Base-by-base conservation (phyloP, 345 rosid genomes). In the Pistacia vera region DNA sequence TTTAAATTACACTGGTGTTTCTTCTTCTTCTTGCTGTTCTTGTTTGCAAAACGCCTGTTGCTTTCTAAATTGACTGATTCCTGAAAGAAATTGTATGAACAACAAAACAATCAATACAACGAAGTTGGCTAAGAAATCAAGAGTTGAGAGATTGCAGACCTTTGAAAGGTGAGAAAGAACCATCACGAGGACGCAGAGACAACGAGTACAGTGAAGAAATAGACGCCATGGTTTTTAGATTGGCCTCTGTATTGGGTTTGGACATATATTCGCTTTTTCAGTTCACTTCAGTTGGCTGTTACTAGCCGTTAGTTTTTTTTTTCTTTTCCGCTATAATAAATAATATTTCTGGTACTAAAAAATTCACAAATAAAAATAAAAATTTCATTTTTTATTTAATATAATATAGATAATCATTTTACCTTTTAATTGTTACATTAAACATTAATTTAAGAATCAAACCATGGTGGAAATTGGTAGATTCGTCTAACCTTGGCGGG, bases 201-300 rank as follows among this genome's bases (percentile, higher is more conserved):
- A 79, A 25, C 79, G 75, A 69, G 16, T 78, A 1, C 81, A 85
- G 78, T 20, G 87, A 86, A 59, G 90, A 75, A 79, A 85, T 77
- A 63, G 86, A 85, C 58, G 93, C 97, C 92, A 87, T 87, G 80
- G 66, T 41, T 82, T 81, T 66, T 48, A 79, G 87, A 68, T 70
- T 70, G 75, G 41, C 8, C 58, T 71, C 49, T 36, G 36, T 9
- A 41, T 7, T 41, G 46, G 9, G 11, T 18, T 70, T 14, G 62
- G 73, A 36, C 67, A 69, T 65, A 77, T 57, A 71, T 74, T 67
- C 4, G 25, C 55, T 72, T 81, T 74, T 77, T 5, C n/a, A 7
- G 54, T 58, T 20, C 58, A 25, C 2, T 51, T 48, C 0, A 3
- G 8, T 54, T 33, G 12, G 10, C 28, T 12, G 4, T 14, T 13